Percentiles rank a stretch among this genome's conserved stretches.
Evolutionary conservation across 2,329 filamentous ascomycete genomes (phyloP).

Genomic region (Aspergillus candidus): DNA sequence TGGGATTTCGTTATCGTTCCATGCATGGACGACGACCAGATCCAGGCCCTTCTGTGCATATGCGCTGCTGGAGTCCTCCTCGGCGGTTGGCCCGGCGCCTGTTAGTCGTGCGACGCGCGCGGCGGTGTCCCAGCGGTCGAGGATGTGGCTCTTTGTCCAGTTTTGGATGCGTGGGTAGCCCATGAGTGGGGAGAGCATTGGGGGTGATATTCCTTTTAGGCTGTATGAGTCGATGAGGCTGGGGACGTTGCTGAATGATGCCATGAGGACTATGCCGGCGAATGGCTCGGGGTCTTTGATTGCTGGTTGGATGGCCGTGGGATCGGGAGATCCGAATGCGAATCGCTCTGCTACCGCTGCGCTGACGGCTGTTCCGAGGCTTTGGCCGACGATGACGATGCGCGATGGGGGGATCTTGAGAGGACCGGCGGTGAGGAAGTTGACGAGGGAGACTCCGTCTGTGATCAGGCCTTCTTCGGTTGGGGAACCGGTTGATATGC

Average conservation of each 20-base stretch:
- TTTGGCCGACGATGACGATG: conserved; percentile 80
- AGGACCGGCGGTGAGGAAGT: conserved; percentile 55
- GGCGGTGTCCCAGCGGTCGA: conserved; percentile 77
- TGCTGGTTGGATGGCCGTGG: conserved; percentile 36
- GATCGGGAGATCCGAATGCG: conserved; percentile 39
- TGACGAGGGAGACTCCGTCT: conserved; percentile 67
- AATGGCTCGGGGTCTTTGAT: conserved; percentile 53
- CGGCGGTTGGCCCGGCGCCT: conserved; percentile 21
- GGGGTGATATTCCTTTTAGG: conserved; percentile 68
- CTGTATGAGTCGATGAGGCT: conserved; percentile 70
- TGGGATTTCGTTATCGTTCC: conserved; percentile 76
- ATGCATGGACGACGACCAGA: conserved; percentile 70
- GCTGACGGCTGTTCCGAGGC: conserved; percentile 78
- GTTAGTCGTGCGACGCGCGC: conserved; percentile 51
- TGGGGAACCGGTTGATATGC: conserved; percentile 70
- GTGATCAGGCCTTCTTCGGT: conserved; percentile 74
- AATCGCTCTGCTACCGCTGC: conserved; percentile 69
- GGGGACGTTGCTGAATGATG: conserved; percentile 70
- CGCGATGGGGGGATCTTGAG: conserved; percentile 61
- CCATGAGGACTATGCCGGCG: conserved; percentile 71
- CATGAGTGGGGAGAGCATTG: conserved; percentile 66
- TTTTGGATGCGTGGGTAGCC: conserved; percentile 59
- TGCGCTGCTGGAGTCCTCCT: conserved; percentile 46
- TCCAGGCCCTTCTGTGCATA: conserved; percentile 51
- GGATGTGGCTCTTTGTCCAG: conserved; percentile 56